These are phyloP conservation scores for Ganoderma multipileum DNA, from an alignment of 1,284 basidiomycete species.

Conservation along the genomic window DNA sequence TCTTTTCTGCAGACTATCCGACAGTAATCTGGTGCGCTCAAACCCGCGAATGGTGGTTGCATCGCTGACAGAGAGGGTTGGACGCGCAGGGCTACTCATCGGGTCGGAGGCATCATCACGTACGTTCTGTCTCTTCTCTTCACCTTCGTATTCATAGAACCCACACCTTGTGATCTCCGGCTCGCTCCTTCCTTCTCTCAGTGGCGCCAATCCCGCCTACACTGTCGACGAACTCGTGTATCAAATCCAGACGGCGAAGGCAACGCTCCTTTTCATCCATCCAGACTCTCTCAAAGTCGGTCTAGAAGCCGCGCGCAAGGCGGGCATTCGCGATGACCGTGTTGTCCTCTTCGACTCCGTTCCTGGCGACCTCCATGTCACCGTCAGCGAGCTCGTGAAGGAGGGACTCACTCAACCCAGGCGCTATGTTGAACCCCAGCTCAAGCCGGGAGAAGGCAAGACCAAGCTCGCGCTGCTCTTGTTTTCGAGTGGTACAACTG, in stretches of 20 bases:
- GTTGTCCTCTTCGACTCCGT: slow-evolving; percentile 60
- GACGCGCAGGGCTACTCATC: slow-evolving; percentile 63
- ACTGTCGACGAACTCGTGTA: slow-evolving; percentile 68
- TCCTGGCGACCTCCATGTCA: slow-evolving; percentile 31
- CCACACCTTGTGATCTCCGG: not conserved
- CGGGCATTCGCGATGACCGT: slow-evolving; percentile 58
- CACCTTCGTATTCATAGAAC: slow-evolving; percentile 37
- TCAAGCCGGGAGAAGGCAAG: slow-evolving; percentile 71
- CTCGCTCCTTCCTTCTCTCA: not conserved
- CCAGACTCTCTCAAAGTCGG: slow-evolving; percentile 59
- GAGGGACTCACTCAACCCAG: slow-evolving; percentile 53
- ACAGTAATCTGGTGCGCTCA: slow-evolving; percentile 59
- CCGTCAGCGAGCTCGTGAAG: slow-evolving; percentile 61
- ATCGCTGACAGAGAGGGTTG: not conserved
- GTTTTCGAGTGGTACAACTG: slow-evolving; percentile 87
- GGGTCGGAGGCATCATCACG: slow-evolving; percentile 70
- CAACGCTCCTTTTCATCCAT: slow-evolving; percentile 64
- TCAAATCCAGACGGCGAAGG: slow-evolving; percentile 61
- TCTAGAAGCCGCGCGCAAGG: slow-evolving; percentile 53
- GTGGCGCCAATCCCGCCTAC: slow-evolving; percentile 75
- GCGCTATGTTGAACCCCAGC: slow-evolving; percentile 54
- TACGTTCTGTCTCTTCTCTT: slow-evolving; percentile 38
- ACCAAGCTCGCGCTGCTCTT: slow-evolving; percentile 76
- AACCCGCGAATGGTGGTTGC: not conserved
- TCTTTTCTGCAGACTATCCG: slow-evolving; percentile 65